Conservation (phyloP, 345 rosid species). For the Citrus sp. region DNA sequence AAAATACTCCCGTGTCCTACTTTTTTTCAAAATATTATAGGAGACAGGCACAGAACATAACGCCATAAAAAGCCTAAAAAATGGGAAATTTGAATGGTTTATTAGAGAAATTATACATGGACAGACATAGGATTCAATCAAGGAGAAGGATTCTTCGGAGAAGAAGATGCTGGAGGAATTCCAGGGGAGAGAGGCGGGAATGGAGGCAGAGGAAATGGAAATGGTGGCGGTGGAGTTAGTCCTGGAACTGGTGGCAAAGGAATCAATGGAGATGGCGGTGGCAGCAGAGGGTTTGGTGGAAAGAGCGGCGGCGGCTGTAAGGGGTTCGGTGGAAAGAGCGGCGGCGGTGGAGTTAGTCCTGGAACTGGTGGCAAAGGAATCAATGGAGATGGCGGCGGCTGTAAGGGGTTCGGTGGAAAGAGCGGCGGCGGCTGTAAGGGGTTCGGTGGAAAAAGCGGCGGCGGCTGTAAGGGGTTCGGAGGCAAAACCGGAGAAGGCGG, state of each 20-base stretch:
- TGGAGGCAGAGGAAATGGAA: slow-evolving; percentile 26
- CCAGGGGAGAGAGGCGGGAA: slow-evolving; percentile 38
- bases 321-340: slow-evolving; percentile 4
- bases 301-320: slow-evolving; percentile 26
- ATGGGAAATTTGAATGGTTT: neutral
- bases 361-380: no score
- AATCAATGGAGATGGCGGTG: neutral
- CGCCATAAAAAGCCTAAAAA: neutral
- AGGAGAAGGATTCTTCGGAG: slow-evolving; percentile 26
- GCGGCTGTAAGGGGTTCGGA: slow-evolving; percentile 32
- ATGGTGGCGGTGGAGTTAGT: no score
- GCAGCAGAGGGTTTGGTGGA: slow-evolving; percentile 18
- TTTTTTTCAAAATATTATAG: neutral
- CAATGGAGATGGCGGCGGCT: slow-evolving; percentile 1
- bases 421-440: slow-evolving; percentile 5
- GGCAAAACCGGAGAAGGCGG: slow-evolving; percentile 28
- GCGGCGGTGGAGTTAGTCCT: no score
- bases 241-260: no score
- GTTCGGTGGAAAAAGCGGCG: slow-evolving; percentile 23
- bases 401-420: slow-evolving; percentile 16
- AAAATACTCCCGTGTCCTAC: neutral
- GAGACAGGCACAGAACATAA: neutral
- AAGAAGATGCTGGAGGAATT: slow-evolving; percentile 39
- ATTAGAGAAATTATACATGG: slow-evolving; percentile 11
- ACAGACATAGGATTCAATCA: slow-evolving; percentile 2